Evolutionary conservation across 2,329 filamentous ascomycete species (phyloP).

Genomic region (Lanzia echinophila): DNA sequence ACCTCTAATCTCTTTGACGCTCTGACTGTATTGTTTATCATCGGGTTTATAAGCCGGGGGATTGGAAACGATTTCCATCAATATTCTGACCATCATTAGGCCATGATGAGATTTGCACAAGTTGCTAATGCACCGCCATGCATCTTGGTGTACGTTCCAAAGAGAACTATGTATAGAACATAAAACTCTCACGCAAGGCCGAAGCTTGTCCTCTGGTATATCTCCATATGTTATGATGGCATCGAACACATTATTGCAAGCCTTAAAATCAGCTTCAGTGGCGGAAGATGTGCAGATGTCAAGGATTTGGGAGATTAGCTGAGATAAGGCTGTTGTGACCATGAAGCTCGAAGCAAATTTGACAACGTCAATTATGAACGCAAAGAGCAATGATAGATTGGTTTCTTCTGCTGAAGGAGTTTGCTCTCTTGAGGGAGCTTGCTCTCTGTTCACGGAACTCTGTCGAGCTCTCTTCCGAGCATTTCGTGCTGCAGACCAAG

Average conservation of each 20-base stretch:
- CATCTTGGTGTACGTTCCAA: conserved; percentile 49
- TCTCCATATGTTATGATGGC: conserved; percentile 66
- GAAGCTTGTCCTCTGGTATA: conserved; percentile 56
- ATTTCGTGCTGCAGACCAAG: conserved; percentile 50
- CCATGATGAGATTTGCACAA: conserved; percentile 69
- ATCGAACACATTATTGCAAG: conserved; percentile 62
- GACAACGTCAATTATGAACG: conserved; percentile 60
- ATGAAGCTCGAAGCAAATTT: conserved; percentile 70
- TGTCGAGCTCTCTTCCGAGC: conserved; percentile 45
- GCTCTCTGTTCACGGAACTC: too few species aligned
- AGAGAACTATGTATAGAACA: conserved; percentile 67
- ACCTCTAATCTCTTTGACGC: conserved; percentile 52
- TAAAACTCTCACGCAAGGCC: conserved; percentile 61
- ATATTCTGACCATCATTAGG: conserved; percentile 57
- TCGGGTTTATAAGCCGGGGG: conserved; percentile 39
- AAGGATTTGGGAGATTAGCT: conserved; percentile 56
- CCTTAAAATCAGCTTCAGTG: conserved; percentile 55
- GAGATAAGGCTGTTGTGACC: conserved; percentile 52
- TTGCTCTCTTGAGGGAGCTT: conserved; percentile 34
- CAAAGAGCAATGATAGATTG: conserved; percentile 57
- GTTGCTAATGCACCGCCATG: conserved; percentile 65
- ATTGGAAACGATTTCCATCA: conserved; percentile 55
- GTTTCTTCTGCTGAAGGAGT: conserved; percentile 47
- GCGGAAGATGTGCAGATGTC: conserved; percentile 63
- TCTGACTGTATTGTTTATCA: conserved; percentile 37